A percentile compares a stretch with the other conserved stretches of the same genome.
Conservation (phyloP, 208 protist genomes). For the Wallacemonas sp. region DNA sequence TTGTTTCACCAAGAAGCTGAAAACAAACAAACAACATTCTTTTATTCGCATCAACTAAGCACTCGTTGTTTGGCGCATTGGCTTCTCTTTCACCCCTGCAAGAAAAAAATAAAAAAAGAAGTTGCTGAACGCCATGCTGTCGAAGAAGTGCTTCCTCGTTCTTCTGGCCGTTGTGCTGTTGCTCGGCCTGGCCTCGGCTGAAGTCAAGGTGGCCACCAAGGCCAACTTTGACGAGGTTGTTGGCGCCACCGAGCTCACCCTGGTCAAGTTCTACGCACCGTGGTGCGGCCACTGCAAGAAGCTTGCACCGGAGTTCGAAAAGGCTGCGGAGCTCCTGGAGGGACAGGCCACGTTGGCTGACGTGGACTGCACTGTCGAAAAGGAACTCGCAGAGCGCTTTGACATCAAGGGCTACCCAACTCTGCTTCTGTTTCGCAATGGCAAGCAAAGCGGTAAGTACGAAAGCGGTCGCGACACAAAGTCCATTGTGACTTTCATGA, state of each 20-base stretch:
- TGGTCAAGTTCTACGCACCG: conserved; percentile 95
- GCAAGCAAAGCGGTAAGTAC: conserved; percentile 58
- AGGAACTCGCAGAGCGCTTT: conserved; percentile 42
- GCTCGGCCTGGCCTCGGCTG: conserved; percentile 22
- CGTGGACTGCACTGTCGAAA: conserved; percentile 86
- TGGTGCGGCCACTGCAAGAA: conserved; percentile 97
- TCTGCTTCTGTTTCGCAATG: conserved; percentile 80
- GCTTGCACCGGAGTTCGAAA: conserved; percentile 83
- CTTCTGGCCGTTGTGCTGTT: neutral
- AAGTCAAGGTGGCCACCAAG: conserved; percentile 54
- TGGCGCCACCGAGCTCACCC: conserved; percentile 33
- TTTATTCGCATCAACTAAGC: neutral
- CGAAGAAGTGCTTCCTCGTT: conserved; percentile 4
- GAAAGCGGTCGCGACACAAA: conserved; percentile 52
- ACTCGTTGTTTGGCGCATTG: no score
- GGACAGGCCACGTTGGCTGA: conserved; percentile 59
- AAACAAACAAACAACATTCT: neutral
- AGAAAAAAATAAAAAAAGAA: no score
- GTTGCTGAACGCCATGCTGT: no score
- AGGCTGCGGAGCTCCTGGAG: conserved; percentile 58
- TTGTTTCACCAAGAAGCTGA: neutral
- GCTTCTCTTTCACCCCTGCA: no score
- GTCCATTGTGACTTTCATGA: conserved; percentile 63
- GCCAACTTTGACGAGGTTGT: conserved; percentile 68
- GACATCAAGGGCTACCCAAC: conserved; percentile 84